Evolutionary conservation across 257 asterid genomes (phyloP).

Genomic region (Agastache rugosa): DNA sequence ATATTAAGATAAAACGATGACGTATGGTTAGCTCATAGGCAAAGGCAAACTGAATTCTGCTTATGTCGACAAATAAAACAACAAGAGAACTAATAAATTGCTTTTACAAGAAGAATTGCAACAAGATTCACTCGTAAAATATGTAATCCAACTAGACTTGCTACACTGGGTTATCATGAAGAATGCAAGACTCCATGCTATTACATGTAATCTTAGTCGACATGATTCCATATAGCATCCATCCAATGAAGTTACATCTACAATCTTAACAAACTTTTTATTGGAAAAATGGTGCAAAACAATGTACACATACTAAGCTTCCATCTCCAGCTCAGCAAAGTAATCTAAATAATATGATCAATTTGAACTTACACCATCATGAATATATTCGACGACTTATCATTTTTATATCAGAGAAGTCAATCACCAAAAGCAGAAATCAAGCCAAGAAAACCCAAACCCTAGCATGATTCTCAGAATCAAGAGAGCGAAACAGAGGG

Average conservation of each 20-base stretch:
- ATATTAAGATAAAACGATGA: constrained; percentile 5
- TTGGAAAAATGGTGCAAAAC: not conserved
- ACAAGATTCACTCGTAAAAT: not conserved
- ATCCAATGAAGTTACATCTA: constrained; percentile 1
- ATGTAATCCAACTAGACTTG: not conserved
- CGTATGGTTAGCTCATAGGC: not conserved
- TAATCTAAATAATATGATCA: not conserved
- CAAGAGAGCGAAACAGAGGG: not conserved
- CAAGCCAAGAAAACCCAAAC: constrained; percentile 20
- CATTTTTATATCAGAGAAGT: constrained; percentile 22
- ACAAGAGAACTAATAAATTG: not conserved
- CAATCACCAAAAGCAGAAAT: constrained; percentile 28
- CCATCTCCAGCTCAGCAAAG: constrained; percentile 6
- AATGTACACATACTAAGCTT: not conserved
- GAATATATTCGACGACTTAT: not conserved
- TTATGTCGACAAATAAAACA: constrained; percentile 1
- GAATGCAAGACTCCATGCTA: not conserved
- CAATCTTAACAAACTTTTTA: not conserved
- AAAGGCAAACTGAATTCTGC: constrained; percentile 10
- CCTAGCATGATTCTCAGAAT: not conserved
- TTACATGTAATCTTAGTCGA: not conserved
- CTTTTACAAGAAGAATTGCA: constrained; percentile 5
- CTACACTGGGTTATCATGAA: not conserved
- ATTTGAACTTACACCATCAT: constrained; percentile 16
- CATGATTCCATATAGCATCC: constrained; percentile 5